These are phyloP conservation scores for Amniculicola lignicola DNA, from an alignment of 495 filamentous ascomycete genomes.

Conservation along the genomic window DNA sequence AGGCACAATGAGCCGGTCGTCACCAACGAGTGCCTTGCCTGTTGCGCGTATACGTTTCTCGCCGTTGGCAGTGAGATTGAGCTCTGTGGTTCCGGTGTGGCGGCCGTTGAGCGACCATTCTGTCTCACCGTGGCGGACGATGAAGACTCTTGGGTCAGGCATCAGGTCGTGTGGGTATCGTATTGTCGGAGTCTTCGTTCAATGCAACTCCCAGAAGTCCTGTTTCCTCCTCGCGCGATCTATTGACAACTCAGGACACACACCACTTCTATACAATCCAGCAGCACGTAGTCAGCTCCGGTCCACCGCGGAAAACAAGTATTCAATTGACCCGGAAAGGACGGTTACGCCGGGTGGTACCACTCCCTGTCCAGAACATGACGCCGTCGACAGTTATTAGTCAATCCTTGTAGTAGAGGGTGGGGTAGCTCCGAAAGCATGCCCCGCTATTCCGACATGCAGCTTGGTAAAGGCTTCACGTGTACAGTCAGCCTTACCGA, in stretches of 20 bases:
- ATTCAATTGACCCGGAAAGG: not conserved
- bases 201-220: too few species aligned
- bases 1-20: conserved; percentile 82
- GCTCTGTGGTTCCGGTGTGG: conserved; percentile 84
- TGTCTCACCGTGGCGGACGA: conserved; percentile 91
- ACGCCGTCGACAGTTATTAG: too few species aligned
- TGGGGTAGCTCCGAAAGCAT: conserved; percentile 11
- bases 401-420: not conserved
- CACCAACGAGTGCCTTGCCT: conserved; percentile 75
- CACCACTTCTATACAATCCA: too few species aligned
- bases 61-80: conserved; percentile 80
- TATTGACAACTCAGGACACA: too few species aligned
- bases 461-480: not conserved
- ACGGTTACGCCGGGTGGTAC: not conserved
- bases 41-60: conserved; percentile 81
- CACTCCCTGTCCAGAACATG: too few species aligned
- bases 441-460: conserved; percentile 3
- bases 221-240: too few species aligned
- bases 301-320: not conserved
- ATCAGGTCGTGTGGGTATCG: conserved; percentile 38
- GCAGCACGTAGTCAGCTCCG: not conserved
- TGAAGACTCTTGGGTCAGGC: conserved; percentile 78
- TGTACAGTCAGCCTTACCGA: conserved; percentile 10
- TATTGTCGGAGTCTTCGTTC: not conserved
- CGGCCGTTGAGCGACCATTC: conserved; percentile 94